Percentiles rank a stretch among this genome's conserved stretches.
phyloP scores from a whole-genome alignment of 2,329 filamentous ascomycete species.

The Ophiostoma pallidulum region DNA sequence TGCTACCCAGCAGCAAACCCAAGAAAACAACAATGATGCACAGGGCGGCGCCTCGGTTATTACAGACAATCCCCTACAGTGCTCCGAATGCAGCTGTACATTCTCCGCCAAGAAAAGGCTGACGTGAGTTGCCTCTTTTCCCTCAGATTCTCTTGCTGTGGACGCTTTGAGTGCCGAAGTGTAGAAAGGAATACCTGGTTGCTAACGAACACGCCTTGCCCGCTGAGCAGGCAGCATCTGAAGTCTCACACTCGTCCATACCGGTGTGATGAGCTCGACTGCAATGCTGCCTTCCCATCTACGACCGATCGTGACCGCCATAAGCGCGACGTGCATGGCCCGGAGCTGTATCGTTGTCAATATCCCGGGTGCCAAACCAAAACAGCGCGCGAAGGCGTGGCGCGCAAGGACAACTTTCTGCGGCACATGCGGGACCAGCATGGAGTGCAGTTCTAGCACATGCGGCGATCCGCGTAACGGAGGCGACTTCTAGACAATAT shows the following conservation, averaged over 20 bases:
- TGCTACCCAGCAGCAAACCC: neutral
- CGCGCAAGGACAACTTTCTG: neutral
- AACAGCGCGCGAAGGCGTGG: neutral
- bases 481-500: neutral
- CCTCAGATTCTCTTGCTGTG: no score
- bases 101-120: neutral
- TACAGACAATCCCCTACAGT: neutral
- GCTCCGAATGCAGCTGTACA: neutral
- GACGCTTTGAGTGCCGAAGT: no score
- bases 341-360: neutral
- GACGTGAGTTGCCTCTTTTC: neutral
- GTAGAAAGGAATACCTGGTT: no score
- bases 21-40: constrained; percentile 1
- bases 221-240: neutral
- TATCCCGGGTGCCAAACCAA: constrained; percentile 1
- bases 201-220: neutral
- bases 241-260: neutral
- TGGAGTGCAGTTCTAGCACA: neutral
- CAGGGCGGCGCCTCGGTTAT: neutral
- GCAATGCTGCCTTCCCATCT: neutral
- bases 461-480: neutral
- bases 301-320: neutral
- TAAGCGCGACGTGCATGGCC: neutral
- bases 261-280: neutral
- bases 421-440: constrained; percentile 1